Conservation (phyloP, 768 basidiomycete species). For the Pholiota conissans region DNA sequence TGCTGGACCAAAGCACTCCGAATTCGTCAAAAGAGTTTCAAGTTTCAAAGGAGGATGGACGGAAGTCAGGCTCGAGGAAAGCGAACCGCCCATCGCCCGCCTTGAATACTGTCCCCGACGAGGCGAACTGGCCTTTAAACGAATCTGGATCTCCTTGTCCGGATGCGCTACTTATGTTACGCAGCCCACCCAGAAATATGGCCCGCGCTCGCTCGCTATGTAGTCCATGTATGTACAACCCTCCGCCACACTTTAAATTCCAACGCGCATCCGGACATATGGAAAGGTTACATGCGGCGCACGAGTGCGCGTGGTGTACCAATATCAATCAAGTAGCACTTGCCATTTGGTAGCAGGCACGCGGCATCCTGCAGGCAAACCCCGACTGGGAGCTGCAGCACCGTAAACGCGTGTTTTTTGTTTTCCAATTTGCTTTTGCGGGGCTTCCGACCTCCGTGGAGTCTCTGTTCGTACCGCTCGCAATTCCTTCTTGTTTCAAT, state of each 20-base stretch:
- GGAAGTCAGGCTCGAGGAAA: background rate
- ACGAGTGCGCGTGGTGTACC: background rate
- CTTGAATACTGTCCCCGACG: background rate
- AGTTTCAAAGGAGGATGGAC: too few relatives aligned
- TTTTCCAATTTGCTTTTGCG: background rate
- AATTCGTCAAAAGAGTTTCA: too few relatives aligned
- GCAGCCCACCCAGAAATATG: background rate
- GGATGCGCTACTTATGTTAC: too few relatives aligned
- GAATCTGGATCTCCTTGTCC: background rate
- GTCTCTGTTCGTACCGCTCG: background rate
- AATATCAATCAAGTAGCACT: background rate
- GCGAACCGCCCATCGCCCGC: background rate
- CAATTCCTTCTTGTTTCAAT: background rate
- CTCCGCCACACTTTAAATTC: background rate
- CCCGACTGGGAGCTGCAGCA: slow-evolving; percentile 1
- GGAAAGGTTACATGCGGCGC: background rate
- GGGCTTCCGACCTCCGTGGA: background rate
- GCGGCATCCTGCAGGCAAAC: slow-evolving; percentile 13
- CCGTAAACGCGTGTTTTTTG: slow-evolving; percentile 10
- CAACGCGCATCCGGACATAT: background rate
- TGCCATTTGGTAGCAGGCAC: slow-evolving; percentile 4
- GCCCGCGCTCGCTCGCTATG: background rate
- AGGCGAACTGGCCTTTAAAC: background rate
- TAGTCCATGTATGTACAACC: background rate
- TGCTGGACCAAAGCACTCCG: too few relatives aligned